Percentiles rank a stretch among this genome's conserved stretches.
phyloP scores from a whole-genome alignment of 306 rosid species.

The Prunus dulcis region DNA sequence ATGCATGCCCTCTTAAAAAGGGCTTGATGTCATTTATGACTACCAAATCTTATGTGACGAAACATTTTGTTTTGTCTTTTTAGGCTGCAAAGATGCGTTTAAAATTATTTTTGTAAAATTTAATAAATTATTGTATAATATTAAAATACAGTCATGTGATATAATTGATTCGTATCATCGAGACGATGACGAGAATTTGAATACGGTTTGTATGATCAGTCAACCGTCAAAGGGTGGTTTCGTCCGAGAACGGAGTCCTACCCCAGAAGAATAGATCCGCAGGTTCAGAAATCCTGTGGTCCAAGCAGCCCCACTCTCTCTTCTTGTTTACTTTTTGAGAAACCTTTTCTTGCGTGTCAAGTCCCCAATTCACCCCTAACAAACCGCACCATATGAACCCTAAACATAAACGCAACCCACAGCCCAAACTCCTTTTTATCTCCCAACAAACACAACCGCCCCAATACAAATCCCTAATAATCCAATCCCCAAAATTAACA shows the following conservation, averaged over 20 bases:
- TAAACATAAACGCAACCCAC: not conserved
- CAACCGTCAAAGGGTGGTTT: too few species aligned
- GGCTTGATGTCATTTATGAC: not conserved
- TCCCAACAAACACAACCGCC: not conserved
- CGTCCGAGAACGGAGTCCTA: not conserved
- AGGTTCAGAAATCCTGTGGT: not conserved
- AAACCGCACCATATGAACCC: not conserved
- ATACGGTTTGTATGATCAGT: not conserved
- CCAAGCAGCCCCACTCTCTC: not conserved
- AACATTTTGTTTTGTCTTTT: not conserved
- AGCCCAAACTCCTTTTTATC: not conserved
- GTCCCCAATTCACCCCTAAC: not conserved
- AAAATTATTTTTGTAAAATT: too few species aligned
- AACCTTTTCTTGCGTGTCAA: slow-evolving; percentile 9
- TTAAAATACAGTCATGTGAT: too few species aligned
- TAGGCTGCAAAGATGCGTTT: too few species aligned
- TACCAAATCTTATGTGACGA: not conserved
- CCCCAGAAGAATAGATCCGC: not conserved
- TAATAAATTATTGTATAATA: too few species aligned
- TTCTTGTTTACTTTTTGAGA: not conserved
- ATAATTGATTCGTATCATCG: not conserved
- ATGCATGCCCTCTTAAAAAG: not conserved
- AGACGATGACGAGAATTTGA: not conserved
- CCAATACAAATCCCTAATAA: not conserved
- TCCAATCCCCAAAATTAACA: not conserved